A percentile compares a stretch with the other conserved stretches of the same genome.
phyloP scores from a whole-genome alignment of 371 early-diverging fungal species.

The Basidiobolus meristosporus region DNA sequence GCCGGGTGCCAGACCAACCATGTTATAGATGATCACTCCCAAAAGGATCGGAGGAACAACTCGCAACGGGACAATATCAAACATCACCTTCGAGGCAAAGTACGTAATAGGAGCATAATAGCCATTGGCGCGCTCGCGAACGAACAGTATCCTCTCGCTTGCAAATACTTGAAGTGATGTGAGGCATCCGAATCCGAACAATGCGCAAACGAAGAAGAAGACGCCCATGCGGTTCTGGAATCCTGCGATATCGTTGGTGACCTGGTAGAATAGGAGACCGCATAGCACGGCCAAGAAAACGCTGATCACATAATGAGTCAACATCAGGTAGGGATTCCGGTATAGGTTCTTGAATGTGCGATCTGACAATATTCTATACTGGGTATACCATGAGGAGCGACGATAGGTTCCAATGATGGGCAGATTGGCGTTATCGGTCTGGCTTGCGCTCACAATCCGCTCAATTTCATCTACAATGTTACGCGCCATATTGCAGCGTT shows the following conservation, averaged over 20 bases:
- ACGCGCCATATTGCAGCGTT: constrained; percentile 15
- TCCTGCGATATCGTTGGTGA: constrained; percentile 59
- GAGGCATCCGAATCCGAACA: constrained; percentile 62
- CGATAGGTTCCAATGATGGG: constrained; percentile 14
- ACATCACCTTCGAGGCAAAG: constrained; percentile 56
- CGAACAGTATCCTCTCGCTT: constrained; percentile 49
- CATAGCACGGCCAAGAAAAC: constrained; percentile 50
- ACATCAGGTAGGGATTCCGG: constrained; percentile 69
- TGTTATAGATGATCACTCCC: constrained; percentile 63
- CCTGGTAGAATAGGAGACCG: constrained; percentile 66
- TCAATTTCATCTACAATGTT: constrained; percentile 21
- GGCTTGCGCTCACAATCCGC: constrained; percentile 10
- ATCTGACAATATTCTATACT: constrained; percentile 60
- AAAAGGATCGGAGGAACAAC: constrained; percentile 69
- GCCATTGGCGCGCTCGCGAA: constrained; percentile 69
- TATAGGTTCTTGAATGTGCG: constrained; percentile 76
- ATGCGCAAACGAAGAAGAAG: constrained; percentile 64
- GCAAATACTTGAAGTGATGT: constrained; percentile 58
- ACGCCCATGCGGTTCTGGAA: constrained; percentile 77
- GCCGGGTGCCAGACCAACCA: constrained; percentile 68
- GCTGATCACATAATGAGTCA: constrained; percentile 59
- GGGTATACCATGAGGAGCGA: constrained; percentile 44
- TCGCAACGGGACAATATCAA: constrained; percentile 62
- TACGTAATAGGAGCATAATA: constrained; percentile 64
- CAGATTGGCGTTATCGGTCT: too few species aligned